Evolutionary conservation across 257 asterid genomes (phyloP).

Genomic region (Perilla frutescens): DNA sequence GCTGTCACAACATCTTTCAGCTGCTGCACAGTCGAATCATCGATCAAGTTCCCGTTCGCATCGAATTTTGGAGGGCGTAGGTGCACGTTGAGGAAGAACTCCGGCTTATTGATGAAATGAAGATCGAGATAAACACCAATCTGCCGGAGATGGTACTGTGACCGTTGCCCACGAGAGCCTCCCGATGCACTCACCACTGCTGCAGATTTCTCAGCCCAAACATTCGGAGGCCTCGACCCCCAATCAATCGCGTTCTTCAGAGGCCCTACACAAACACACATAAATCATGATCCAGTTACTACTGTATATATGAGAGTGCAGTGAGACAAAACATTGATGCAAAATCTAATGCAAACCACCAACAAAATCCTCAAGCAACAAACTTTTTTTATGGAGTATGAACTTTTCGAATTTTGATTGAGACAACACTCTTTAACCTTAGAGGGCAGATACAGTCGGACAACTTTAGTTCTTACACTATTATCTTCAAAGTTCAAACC

Average conservation of each 20-base stretch:
- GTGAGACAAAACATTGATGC: too few species aligned
- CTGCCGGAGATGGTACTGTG: slow-evolving; percentile 85
- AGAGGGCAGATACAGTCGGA: too few species aligned
- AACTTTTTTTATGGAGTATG: too few species aligned
- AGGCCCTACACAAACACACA: background rate
- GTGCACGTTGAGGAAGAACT: slow-evolving; percentile 61
- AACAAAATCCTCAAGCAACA: too few species aligned
- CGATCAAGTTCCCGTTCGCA: slow-evolving; percentile 60
- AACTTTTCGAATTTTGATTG: too few species aligned
- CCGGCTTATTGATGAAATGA: slow-evolving; percentile 88
- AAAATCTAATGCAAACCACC: too few species aligned
- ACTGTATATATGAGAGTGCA: too few species aligned
- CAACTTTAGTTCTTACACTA: too few species aligned
- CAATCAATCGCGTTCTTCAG: slow-evolving; percentile 24
- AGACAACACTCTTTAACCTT: too few species aligned
- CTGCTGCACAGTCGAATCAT: slow-evolving; percentile 53
- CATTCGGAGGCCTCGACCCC: slow-evolving; percentile 14
- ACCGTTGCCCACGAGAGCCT: slow-evolving; percentile 65
- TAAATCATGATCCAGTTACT: background rate
- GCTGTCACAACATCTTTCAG: slow-evolving; percentile 59
- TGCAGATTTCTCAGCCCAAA: slow-evolving; percentile 70
- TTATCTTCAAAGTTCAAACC: too few species aligned
- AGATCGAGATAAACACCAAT: slow-evolving; percentile 76
- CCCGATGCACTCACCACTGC: slow-evolving; percentile 82
- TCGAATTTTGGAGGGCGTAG: slow-evolving; percentile 69